Base-by-base conservation (phyloP, 2,329 filamentous ascomycete species). In the Fusarium pseudocircinatum region DNA sequence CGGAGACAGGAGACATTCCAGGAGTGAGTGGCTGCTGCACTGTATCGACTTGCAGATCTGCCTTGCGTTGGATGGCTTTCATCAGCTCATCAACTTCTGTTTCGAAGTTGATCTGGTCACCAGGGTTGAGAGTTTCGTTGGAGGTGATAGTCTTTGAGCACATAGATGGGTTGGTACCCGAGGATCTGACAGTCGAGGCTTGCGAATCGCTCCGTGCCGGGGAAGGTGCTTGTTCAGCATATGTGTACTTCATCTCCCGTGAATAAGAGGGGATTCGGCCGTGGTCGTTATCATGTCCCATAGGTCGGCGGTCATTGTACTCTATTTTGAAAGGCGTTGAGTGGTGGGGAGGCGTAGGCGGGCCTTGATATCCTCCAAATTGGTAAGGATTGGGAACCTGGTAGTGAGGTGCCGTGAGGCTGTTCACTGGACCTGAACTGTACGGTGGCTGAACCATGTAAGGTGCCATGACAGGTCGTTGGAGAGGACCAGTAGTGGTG, bases 41-140 rank as follows among this genome's bases (percentile, higher is more conserved):
- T n/a, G 42, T 67, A 67, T 81, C 70, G 60, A 72, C 60, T 70
- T 77, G 79, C 24, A 81, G 81, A 20, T 86, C 83, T 28, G 86
- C 82, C 78, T 92, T 93, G 49, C 89, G 85, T 81, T 97, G 95
- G 50, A 98, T 96, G 2, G 92, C 90, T 82, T 92, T 94, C 94
- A 98, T 97, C 46, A 98, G 84, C 46, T 91, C 91, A 80, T 98
- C 95, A 42, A 98, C 91, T 67, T 94, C 90, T 0, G 95, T 97
- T n/a, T 89, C 88, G 80, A 95, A 96, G 68, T 89, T 87, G 43
- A 90, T 83, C n/a, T 88, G 85, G 30, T 86, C 81, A 2, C 84
- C 81, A 66, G 85, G 82, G 66, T 85, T 80, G 36, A 86, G 83
- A 15, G 85, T 82, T 72, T 83, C 83, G 80, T 86, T 88, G 73